Conservation (phyloP, 2,329 filamentous ascomycete species). For the Chaetoscypha palmicola region DNA sequence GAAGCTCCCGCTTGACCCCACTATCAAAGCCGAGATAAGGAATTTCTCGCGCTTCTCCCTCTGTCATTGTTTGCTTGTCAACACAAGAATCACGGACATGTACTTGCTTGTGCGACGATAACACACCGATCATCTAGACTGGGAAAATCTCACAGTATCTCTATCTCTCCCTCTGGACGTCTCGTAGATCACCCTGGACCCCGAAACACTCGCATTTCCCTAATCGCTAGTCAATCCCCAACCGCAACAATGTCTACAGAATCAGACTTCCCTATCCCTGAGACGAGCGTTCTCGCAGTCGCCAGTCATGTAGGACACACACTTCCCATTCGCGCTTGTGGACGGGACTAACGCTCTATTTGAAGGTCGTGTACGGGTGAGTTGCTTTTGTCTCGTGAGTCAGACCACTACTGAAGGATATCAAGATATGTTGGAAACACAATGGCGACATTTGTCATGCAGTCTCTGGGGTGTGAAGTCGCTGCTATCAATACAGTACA, state of each 20-base stretch:
- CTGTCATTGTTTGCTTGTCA: too few species aligned
- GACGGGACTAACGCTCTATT: conserved; percentile 25
- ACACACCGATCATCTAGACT: not conserved
- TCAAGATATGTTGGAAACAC: conserved; percentile 93
- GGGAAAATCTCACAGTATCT: too few species aligned
- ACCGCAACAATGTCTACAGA: conserved; percentile 17
- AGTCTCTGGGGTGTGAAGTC: conserved; percentile 88
- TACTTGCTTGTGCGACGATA: not conserved
- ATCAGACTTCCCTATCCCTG: conserved; percentile 38
- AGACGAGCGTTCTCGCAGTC: conserved; percentile 70
- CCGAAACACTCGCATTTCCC: too few species aligned
- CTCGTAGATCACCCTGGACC: not conserved
- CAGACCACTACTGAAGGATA: conserved; percentile 13
- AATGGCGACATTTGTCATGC: conserved; percentile 91
- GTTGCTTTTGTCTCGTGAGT: conserved; percentile 29
- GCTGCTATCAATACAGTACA: conserved; percentile 93
- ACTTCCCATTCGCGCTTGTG: conserved; percentile 9
- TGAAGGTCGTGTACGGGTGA: conserved; percentile 68
- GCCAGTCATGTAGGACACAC: conserved; percentile 79
- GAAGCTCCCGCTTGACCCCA: conserved; percentile 7
- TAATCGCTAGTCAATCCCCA: too few species aligned
- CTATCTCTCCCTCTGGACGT: not conserved
- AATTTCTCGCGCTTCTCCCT: not conserved
- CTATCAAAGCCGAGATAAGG: conserved; percentile 5
- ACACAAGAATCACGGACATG: too few species aligned